Evolutionary conservation across 768 basidiomycete genomes (phyloP).

Genomic region (Tricholoma bakamatsutake): DNA sequence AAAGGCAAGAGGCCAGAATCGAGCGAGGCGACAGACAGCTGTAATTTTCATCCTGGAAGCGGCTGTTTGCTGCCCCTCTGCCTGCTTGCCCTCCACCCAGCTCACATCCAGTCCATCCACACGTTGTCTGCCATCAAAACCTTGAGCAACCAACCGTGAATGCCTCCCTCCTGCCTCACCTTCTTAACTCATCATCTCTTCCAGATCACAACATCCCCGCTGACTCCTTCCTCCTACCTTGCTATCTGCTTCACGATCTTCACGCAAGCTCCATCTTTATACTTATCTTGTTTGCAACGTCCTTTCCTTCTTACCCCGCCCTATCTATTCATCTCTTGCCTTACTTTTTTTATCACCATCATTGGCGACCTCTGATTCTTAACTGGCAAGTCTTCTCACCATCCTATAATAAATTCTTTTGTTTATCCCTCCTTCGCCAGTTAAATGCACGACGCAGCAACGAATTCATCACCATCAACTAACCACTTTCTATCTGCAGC

Average conservation of each 20-base stretch:
- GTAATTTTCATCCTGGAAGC: constrained; percentile 9
- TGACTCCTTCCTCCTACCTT: constrained; percentile 15
- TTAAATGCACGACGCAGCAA: constrained; percentile 71
- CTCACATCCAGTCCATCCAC: constrained; percentile 45
- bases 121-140: constrained; percentile 79
- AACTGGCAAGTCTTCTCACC: constrained; percentile 30
- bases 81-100: too few species aligned
- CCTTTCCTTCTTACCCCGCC: constrained; percentile 16
- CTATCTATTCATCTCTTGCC: constrained; percentile 22
- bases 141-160: constrained; percentile 41
- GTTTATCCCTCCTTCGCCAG: constrained; percentile 29
- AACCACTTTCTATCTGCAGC: constrained; percentile 30
- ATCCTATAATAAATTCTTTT: constrained; percentile 12
- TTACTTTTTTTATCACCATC: constrained; percentile 19
- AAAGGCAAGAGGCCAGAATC: constrained; percentile 11
- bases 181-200: constrained; percentile 34
- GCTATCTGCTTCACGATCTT: constrained; percentile 46
- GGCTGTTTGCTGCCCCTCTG: neutral
- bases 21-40: constrained; percentile 14
- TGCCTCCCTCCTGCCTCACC: constrained; percentile 59
- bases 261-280: constrained; percentile 48
- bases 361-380: constrained; percentile 30
- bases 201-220: constrained; percentile 17
- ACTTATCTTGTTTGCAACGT: constrained; percentile 35
- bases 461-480: constrained; percentile 42